Percentiles rank a stretch among this genome's conserved stretches.
phyloP scores from a whole-genome alignment of 169 alveolate species.

The Plasmodium vivax region DNA sequence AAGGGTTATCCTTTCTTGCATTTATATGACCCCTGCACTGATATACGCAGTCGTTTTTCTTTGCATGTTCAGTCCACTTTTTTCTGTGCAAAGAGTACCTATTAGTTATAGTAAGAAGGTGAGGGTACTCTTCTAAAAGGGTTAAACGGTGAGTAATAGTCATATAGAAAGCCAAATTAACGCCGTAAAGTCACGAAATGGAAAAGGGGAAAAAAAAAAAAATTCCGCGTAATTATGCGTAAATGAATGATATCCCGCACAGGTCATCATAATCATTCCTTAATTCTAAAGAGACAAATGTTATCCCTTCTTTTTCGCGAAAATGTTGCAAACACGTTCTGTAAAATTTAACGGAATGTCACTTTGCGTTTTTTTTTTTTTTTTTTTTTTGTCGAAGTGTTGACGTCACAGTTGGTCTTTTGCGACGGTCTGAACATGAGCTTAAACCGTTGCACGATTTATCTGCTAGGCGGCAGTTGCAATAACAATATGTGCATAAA shows the following conservation, averaged over 20 bases:
- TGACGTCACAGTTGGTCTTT: neutral
- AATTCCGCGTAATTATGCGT: neutral
- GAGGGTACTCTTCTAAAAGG: neutral
- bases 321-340: neutral
- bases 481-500: neutral
- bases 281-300: neutral
- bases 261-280: neutral
- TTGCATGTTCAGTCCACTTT: neutral
- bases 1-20: neutral
- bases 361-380: neutral
- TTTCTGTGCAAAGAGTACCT: neutral
- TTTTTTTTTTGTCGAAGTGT: neutral
- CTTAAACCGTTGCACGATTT: slow-evolving; percentile 8
- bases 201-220: neutral
- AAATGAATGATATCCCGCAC: neutral
- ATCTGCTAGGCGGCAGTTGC: neutral
- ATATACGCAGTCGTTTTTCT: neutral
- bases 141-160: neutral
- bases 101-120: neutral
- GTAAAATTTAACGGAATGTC: neutral
- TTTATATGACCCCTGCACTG: neutral
- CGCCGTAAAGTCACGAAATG: neutral
- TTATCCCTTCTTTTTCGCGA: neutral
- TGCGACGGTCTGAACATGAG: neutral
- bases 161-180: neutral